Base-by-base conservation (phyloP, 2,329 filamentous ascomycete species). In the Aspergillus sojae region DNA sequence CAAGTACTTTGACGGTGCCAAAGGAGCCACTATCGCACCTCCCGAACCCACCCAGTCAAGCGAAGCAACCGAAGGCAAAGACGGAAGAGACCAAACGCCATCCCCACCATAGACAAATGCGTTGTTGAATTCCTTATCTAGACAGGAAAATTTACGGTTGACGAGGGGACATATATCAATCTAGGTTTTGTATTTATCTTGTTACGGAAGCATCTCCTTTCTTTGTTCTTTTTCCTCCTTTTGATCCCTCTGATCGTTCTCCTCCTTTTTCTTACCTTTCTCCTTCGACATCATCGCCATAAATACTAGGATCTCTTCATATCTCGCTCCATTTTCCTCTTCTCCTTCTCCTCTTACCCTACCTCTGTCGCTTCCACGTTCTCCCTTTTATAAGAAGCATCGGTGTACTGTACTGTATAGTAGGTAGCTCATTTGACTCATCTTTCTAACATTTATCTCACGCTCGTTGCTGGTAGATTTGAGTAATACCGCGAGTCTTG, bases 1-100 rank as follows among this genome's bases (percentile, higher is more conserved):
- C 73, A 97, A 97, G 84, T 99, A 96, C 83, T 99, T 99, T 78
- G 84, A 85, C 71, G 86, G 85, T 63, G 82, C 75, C 26, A 75
- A 71, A 7, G 77, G 76, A 16, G 68, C 77, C 72, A 86, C 84
- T 72, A 86, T 85, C 71, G 82, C 87, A 19, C 87, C 89, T 2
- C 76, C 74, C 2, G 75, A 76, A 61, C 74, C 74, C 50, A 41
- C 67, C 41, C 52, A 59, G 60, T 84, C 87, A 36, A 68, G 64
- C 10, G 72, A 75, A 53, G 66, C 67, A 55, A 86, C 86, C 45
- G 83, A 69, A 26, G 74, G 72, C 58, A 77, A 78, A 65, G 71
- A 77, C 67, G 77, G 72, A 68, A 75, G 70, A 66, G 74, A 78
- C 54, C 68, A 75, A 62, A 75, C 74, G 23, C 74, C 75, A 55